phyloP scores from a whole-genome alignment of 139 green algal genomes.

The Micractinium sp. region DNA sequence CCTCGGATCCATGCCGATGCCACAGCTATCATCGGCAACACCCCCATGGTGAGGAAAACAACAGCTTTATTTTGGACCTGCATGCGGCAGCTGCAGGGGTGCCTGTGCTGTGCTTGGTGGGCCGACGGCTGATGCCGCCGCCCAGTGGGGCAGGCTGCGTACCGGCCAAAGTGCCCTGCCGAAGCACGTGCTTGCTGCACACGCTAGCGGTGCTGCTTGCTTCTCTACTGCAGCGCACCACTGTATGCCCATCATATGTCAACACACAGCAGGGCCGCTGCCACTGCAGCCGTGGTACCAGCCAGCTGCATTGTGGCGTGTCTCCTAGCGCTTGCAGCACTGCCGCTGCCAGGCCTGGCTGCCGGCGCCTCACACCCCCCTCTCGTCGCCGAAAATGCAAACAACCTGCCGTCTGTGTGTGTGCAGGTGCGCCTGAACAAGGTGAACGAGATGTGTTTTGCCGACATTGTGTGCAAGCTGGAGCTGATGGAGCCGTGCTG shows the following conservation, averaged over 20 bases:
- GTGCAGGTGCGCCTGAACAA: slow-evolving; percentile 88
- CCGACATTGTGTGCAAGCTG: slow-evolving; percentile 89
- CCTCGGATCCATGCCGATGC: slow-evolving; percentile 50
- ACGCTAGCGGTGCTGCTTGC: too few relatives aligned
- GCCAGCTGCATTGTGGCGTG: neutral
- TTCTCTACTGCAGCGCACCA: too few relatives aligned
- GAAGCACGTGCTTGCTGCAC: too few relatives aligned
- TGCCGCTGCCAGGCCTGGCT: neutral
- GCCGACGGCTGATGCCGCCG: too few relatives aligned
- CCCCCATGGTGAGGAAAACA: slow-evolving; percentile 68
- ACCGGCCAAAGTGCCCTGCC: too few relatives aligned
- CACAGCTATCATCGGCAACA: slow-evolving; percentile 79
- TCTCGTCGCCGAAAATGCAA: neutral
- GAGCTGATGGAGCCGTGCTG: slow-evolving; percentile 92
- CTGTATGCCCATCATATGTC: too few relatives aligned
- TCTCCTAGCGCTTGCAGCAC: neutral
- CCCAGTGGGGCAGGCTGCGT: too few relatives aligned
- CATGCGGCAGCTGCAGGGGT: too few relatives aligned
- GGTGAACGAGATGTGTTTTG: slow-evolving; percentile 75
- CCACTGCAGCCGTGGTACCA: neutral
- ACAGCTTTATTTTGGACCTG: too few relatives aligned
- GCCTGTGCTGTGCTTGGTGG: too few relatives aligned
- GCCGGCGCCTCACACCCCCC: neutral
- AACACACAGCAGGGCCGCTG: neutral
- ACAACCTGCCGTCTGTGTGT: too few relatives aligned